Base-by-base conservation (phyloP, 78 protist species). In the Dictyostelium firmibasis region DNA sequence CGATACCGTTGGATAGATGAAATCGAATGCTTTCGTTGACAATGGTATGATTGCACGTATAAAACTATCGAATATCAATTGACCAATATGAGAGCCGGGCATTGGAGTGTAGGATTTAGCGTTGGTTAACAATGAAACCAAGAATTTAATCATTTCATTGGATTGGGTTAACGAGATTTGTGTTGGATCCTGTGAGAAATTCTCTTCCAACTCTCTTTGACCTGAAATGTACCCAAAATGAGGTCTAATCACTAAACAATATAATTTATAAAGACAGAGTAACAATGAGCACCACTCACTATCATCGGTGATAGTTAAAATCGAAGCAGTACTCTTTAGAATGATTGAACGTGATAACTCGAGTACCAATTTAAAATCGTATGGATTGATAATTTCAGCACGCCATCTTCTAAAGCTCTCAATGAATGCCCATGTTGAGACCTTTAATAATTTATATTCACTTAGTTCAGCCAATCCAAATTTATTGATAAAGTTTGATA, bases 111-210 rank as follows among this genome's bases (percentile, higher is more conserved):
- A 77, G 33, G 64, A 27, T 3, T 35, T 33, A 2, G 35, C 29
- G 47, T 81, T 89, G 11, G 76, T 76, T 31, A 89, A 38, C 25
- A 89, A 18, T 2, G 83, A 78, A 0, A 89, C 94, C 10, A 89
- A 25, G 83, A 89, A 89, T 70, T 89, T 89, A 33, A 89, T 69
- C 94, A 89, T 89, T 50, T 89, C 94, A 70, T 78, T 89, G 2
- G 88, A 81, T 89, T 89, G 94, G 11, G 94, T 89, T 20, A 89
- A 7, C 14, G 94, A 89, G 1, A 89, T 69, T 47, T 89, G 94
- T 6, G 94, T 89, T 81, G 94, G 94, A 81, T 89, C 94, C 43
- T 89, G 94, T 43, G 86, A 79, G 31, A 79, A 89, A 81, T 89
- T 89, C 33, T 89, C 94, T 47, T 89, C 94, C 44, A 89, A 67